Conservation (phyloP, 1,284 basidiomycete species). For the Trametes pubescens region DNA sequence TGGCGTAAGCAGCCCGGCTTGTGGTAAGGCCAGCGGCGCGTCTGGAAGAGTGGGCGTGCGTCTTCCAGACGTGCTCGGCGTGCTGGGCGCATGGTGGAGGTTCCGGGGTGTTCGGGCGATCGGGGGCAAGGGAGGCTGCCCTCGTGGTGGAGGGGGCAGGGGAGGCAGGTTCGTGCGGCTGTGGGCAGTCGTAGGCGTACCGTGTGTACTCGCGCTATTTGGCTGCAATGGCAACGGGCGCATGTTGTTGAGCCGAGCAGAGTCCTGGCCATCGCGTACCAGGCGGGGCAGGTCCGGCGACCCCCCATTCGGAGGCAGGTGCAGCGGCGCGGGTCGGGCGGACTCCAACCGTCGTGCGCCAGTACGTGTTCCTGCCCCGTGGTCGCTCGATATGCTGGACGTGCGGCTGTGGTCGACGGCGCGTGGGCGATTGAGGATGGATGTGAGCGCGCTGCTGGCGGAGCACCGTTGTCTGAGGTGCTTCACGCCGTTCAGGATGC, state of each 20-base stretch:
- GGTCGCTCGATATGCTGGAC: slow-evolving; percentile 37
- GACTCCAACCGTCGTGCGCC: slow-evolving; percentile 54
- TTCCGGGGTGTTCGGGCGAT: slow-evolving; percentile 39
- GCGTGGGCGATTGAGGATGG: slow-evolving; percentile 38
- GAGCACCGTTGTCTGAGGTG: slow-evolving; percentile 69
- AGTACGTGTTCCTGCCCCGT: slow-evolving; percentile 25
- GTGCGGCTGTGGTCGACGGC: slow-evolving; percentile 36
- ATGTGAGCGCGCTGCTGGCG: slow-evolving; percentile 37
- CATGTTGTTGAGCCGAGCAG: slow-evolving; percentile 49
- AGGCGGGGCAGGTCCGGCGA: slow-evolving; percentile 68
- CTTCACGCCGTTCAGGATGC: slow-evolving; percentile 87
- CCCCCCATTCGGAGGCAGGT: slow-evolving; percentile 57
- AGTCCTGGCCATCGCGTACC: slow-evolving; percentile 70
- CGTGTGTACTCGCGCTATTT: slow-evolving; percentile 39
- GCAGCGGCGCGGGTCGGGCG: slow-evolving; percentile 71
- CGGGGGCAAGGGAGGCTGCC: slow-evolving; percentile 66
- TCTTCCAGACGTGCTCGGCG: slow-evolving; percentile 47
- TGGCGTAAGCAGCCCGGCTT: slow-evolving; percentile 58
- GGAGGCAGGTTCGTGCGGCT: slow-evolving; percentile 64
- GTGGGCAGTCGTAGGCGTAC: slow-evolving; percentile 45
- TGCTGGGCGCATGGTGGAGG: slow-evolving; percentile 35
- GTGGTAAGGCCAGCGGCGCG: slow-evolving; percentile 62
- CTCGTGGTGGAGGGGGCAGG: slow-evolving; percentile 70
- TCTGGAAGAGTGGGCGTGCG: slow-evolving; percentile 64
- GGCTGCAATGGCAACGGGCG: slow-evolving; percentile 55